Base-by-base conservation (phyloP, 2,329 filamentous ascomycete species). In the Pseudocercospora musae region DNA sequence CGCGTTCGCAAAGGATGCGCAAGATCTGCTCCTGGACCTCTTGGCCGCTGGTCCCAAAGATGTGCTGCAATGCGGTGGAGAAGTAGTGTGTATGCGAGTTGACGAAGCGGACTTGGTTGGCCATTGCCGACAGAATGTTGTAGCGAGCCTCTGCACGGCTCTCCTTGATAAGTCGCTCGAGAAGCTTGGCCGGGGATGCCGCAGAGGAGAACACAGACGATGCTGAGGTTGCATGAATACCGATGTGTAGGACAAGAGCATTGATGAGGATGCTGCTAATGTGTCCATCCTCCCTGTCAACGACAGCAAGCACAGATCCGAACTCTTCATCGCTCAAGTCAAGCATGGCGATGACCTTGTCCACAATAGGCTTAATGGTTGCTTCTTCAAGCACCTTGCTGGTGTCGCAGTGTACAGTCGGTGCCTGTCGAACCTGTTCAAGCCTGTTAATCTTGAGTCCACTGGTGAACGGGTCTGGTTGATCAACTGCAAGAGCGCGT, bases 41-140 rank as follows among this genome's bases (percentile, higher is more conserved):
- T 40, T 57, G 62, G 15, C 74, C 72, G 20, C 76, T 75, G 44
- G 75, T 72, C 18, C 76, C 91, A 76, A 97, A 98, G 42, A 97
- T 82, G 69, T 96, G 87, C 53, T 98, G 83, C 48, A 98, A 82
- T 13, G 89, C 85, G 71, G 92, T 91, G 73, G 88, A 93, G 79
- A 96, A 99, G 79, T 95, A 99, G 72, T 93, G 89, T 11, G 95
- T 99, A 72, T 96, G 88, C 54, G 88, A 87, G 73, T 92, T 96
- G 10, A 93, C 92, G 75, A 89, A 96, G 64, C 95, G 90, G 54
- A 99, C 85, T 78, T 98, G 93, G 76, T 98, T 96, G 61, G 91
- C 85, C 73, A 99, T 91, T 68, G 90, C 91, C 69, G 85, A 87
- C 61, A 98, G 78, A 62, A 99, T 81, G 74, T 91, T 90, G 79